Base-by-base conservation (phyloP, 768 basidiomycete species). In the Amanita brunnescens region DNA sequence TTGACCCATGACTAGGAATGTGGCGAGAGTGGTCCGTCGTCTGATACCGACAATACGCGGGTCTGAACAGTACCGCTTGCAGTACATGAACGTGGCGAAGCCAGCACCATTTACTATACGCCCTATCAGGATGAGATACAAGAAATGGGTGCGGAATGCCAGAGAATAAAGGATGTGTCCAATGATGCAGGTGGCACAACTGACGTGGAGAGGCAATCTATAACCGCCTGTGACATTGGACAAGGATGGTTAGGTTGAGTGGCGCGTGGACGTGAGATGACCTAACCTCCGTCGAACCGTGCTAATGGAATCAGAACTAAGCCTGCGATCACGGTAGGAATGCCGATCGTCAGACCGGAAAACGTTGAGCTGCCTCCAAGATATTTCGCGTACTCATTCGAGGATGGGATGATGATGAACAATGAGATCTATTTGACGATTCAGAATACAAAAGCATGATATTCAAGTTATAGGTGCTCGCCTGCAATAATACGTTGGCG, bases 111-210 rank as follows among this genome's bases (percentile, higher is more conserved):
- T 72, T 26, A 85, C 75, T 47, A 81, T 78, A 16, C 85, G 80
- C 6, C 81, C 83, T 29, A 85, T 70, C 55, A 87, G 77, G 57
- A 85, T 84, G 56, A 86, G 70, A 61, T 86, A 85, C 10, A 86
- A 74, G 60, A 71, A 80, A 59, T 78, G 68, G 24, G 76, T 70
- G 14, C 61, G 67, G 60, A 84, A 85, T 0, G 85, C 85, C 24
- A 77, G 62, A 12, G 75, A 81, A 58, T 85, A 83, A 5, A 81
- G 66, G 52, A 84, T 62, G 55, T 80, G 75, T 0, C 83, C 84
- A 14, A 80, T 40, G 44, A 84, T 63, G 21, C 75, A 71, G 1
- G 76, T 59, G 3, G 64, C 68, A 54, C 81, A 87, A 40, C 73
- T 70, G 29, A 86, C 57, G 39, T 77, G 73, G 14, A 85, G 67